These are phyloP conservation scores for Plasmodium gallinaceum DNA, from an alignment of 169 alveolate species.

Conservation along the genomic window DNA sequence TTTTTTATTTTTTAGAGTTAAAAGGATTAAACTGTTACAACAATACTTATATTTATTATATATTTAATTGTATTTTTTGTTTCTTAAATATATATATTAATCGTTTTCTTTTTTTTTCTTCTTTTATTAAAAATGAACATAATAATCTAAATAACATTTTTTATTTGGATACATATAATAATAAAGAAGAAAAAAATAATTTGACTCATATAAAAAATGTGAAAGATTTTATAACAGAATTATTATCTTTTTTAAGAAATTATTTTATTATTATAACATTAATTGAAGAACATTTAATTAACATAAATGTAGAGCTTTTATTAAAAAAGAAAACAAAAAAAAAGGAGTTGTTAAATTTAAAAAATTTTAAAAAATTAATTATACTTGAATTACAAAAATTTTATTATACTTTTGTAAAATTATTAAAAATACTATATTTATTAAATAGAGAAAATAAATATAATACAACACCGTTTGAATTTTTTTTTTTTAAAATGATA, in stretches of 20 bases:
- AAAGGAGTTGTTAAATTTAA: conserved; percentile 22
- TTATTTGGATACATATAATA: not conserved
- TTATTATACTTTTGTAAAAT: conserved; percentile 54
- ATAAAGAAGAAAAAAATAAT: not conserved
- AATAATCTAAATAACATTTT: not conserved
- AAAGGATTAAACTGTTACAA: conserved; percentile 24
- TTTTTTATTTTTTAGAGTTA: conserved; percentile 44
- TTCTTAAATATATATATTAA: conserved; percentile 44
- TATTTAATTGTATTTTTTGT: conserved; percentile 38
- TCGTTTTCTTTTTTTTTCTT: conserved; percentile 34
- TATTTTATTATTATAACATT: conserved; percentile 9
- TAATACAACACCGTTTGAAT: conserved; percentile 45
- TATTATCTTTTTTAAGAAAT: conserved; percentile 29
- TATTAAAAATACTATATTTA: conserved; percentile 30
- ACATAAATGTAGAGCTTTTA: conserved; percentile 18
- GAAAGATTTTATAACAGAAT: conserved; percentile 28
- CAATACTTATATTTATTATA: conserved; percentile 45
- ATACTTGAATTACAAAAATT: conserved; percentile 45
- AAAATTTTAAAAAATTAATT: conserved; percentile 37
- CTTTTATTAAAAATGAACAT: conserved; percentile 19
- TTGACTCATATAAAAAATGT: not conserved
- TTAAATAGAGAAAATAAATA: conserved; percentile 29
- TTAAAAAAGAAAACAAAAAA: conserved; percentile 31
- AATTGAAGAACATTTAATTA: conserved; percentile 60
- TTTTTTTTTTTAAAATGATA: conserved; percentile 44